Evolutionary conservation across 768 basidiomycete genomes (phyloP).

Genomic region (Fistulinella prunicolor): DNA sequence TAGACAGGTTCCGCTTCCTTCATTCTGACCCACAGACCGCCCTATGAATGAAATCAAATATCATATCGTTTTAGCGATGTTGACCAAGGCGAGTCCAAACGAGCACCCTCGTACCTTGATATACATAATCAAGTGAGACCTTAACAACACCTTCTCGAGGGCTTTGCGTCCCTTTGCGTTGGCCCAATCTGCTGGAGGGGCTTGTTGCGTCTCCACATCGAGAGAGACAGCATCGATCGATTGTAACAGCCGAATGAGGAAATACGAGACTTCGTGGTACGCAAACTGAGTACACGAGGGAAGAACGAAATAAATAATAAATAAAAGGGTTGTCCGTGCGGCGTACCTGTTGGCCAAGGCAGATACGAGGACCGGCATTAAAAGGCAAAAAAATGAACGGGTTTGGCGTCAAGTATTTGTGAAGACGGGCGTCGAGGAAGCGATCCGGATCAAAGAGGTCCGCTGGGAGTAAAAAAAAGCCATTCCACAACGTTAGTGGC

Average conservation of each 20-base stretch:
- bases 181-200: conserved; percentile 34
- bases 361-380: conserved; percentile 41
- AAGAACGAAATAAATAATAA: no score
- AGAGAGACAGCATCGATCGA: conserved; percentile 42
- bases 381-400: conserved; percentile 49
- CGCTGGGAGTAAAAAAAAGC: conserved; percentile 35
- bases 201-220: conserved; percentile 35
- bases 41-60: no score
- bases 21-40: conserved; percentile 19
- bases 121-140: conserved; percentile 43
- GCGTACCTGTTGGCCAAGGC: conserved; percentile 36
- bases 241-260: conserved; percentile 52
- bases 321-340: no score
- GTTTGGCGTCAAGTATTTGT: conserved; percentile 52
- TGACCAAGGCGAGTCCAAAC: no score
- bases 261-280: conserved; percentile 54
- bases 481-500: no score
- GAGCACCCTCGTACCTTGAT: conserved; percentile 30
- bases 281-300: conserved; percentile 44
- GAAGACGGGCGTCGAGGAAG: conserved; percentile 58
- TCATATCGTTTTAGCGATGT: no score
- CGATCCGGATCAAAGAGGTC: conserved; percentile 61
- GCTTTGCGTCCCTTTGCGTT: conserved; percentile 35
- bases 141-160: conserved; percentile 38
- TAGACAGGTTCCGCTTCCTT: no score